Conservation (phyloP, 495 filamentous ascomycete genomes). For the Xylaria longipes region DNA sequence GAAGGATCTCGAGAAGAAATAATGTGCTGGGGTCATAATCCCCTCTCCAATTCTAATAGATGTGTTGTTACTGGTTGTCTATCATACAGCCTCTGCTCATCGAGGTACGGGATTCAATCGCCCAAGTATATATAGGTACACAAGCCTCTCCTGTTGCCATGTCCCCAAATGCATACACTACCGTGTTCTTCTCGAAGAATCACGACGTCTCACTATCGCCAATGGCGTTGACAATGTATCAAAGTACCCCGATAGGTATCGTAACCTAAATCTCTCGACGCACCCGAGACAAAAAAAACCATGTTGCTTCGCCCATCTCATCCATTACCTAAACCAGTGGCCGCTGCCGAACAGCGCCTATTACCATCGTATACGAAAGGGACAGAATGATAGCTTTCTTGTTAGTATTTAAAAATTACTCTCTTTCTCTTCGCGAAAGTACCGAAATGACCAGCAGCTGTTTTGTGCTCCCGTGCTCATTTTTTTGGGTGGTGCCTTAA, state of each 20-base stretch:
- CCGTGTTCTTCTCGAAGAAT: background rate
- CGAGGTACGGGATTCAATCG: background rate
- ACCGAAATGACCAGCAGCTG: background rate
- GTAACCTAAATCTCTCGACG: background rate
- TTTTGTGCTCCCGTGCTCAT: background rate
- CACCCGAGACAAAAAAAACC: background rate
- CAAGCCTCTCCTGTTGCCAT: background rate
- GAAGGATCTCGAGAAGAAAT: background rate
- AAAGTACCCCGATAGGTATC: background rate
- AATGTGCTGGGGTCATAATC: background rate
- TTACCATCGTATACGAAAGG: background rate
- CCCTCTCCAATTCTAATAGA: background rate
- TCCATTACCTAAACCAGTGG: background rate
- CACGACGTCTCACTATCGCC: background rate
- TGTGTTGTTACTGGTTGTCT: background rate
- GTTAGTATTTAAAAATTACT: background rate
- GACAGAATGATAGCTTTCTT: background rate
- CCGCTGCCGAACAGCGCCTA: background rate
- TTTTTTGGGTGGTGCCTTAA: background rate
- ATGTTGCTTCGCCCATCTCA: background rate
- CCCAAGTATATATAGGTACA: background rate
- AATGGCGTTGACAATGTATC: background rate
- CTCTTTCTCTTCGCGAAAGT: conserved; percentile 1
- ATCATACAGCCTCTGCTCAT: background rate
- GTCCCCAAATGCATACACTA: background rate